Conservation (phyloP, 768 basidiomycete species). For the Serpula lacrymans region DNA sequence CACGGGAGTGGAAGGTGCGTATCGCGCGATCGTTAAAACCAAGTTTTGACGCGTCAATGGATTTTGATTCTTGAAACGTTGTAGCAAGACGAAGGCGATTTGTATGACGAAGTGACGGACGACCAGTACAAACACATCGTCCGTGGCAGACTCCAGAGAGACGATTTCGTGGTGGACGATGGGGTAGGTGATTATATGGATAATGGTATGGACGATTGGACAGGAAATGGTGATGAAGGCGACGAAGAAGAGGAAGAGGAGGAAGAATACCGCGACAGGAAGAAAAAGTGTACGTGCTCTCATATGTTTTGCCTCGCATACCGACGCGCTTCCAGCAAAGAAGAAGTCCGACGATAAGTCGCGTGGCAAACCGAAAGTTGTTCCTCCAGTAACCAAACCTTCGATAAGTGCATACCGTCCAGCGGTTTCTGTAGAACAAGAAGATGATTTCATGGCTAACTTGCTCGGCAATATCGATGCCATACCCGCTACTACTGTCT, state of each 20-base stretch:
- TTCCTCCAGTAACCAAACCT: conserved; percentile 48
- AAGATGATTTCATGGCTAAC: conserved; percentile 85
- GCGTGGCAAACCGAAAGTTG: conserved; percentile 42
- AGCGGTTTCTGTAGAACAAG: conserved; percentile 70
- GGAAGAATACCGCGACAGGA: conserved; percentile 28
- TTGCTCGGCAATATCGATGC: conserved; percentile 73
- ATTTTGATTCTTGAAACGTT: neutral
- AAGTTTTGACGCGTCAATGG: conserved; percentile 16
- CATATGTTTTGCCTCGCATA: neutral
- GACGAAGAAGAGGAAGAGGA: conserved; percentile 56
- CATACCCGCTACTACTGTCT: conserved; percentile 34
- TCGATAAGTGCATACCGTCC: conserved; percentile 82
- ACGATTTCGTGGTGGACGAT: conserved; percentile 97
- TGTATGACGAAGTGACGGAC: conserved; percentile 91
- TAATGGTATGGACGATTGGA: conserved; percentile 96
- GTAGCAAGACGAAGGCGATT: conserved; percentile 47
- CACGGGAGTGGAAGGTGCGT: conserved; percentile 55
- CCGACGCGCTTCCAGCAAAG: conserved; percentile 17
- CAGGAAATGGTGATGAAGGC: conserved; percentile 52
- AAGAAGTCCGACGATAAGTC: conserved; percentile 28
- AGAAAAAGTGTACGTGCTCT: conserved; percentile 38
- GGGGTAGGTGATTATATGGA: conserved; percentile 89
- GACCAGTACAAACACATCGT: conserved; percentile 88
- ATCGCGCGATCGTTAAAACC: neutral
- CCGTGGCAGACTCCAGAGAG: conserved; percentile 70